Base-by-base conservation (phyloP, 1,284 basidiomycete genomes). In the Grifola frondosa region DNA sequence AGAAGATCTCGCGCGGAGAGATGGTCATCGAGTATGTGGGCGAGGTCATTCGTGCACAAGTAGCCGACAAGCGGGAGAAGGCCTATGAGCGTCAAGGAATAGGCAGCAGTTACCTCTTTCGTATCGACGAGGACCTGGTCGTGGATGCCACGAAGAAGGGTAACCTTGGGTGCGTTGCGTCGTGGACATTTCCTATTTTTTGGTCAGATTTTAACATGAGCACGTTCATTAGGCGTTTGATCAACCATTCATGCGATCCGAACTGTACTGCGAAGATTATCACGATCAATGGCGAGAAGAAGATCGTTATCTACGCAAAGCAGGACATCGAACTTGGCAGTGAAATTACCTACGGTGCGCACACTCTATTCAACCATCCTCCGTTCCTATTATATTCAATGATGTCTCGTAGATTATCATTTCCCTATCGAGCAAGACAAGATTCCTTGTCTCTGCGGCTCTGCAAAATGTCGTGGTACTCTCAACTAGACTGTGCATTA, bases 1-100 rank as follows among this genome's bases (percentile, higher is more conserved):
- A 97, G 73, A 82, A 84, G 59, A 98, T 99, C 57, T 83, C 90
- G 12, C 74, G 82, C 16, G 93, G 94, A 5, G 97, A 99, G 68
- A 98, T 99, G 93, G 96, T 99, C 31, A 98, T 99, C 68, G 97
- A 99, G 70, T 99, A 99, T 60, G 97, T 99, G 8, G 97, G 97
- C 24, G 97, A 99, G 73, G 79, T 98, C 49, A 90, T 97, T 51
- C 80, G 97, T 19, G 92, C 95, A 43, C 89, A 92, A 57, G 93
- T 99, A 5, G 96, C 97, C 20, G 97, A 99, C 62, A 91, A 95
- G 64, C 79, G 97, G 41, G 97, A 99, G 73, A 96, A 97, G 73
- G 80, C 84, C 57, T 99, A 99, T 65, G 92, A 98, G 68, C 77
- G 91, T 44, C 91, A 94, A 62, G 95, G 95, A 2, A 97, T 97